Percentiles rank a stretch among this genome's conserved stretches.
Evolutionary conservation across 2,329 filamentous ascomycete species (phyloP).

Genomic region (Malbranchea zuffiana): DNA sequence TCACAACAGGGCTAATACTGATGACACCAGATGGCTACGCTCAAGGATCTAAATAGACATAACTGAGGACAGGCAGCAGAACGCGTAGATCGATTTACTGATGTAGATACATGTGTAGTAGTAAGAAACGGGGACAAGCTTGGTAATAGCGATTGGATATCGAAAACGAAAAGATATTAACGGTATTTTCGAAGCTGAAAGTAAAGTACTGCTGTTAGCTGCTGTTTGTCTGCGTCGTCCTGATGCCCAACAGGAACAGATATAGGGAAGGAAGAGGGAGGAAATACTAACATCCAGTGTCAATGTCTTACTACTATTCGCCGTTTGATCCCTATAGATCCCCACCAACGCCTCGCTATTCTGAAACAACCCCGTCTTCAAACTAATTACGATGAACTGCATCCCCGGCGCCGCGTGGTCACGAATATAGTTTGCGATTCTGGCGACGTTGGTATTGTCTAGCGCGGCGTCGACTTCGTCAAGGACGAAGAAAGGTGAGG

Average conservation of each 20-base stretch:
- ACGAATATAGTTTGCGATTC: constrained; percentile 91
- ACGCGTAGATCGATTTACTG: too few relatives aligned
- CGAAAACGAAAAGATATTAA: too few relatives aligned
- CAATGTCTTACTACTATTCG: constrained; percentile 82
- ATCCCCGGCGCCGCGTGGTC: constrained; percentile 92
- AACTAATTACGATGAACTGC: constrained; percentile 96
- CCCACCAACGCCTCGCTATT: constrained; percentile 92
- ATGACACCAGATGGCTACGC: too few relatives aligned
- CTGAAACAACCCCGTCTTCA: constrained; percentile 93
- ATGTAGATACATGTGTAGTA: too few relatives aligned
- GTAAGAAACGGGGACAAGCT: too few relatives aligned
- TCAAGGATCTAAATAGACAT: too few relatives aligned
- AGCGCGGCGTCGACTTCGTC: constrained; percentile 96
- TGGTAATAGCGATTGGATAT: too few relatives aligned
- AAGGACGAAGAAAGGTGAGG: constrained; percentile 91
- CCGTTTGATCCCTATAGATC: constrained; percentile 87
- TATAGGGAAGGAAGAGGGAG: constrained; percentile 3
- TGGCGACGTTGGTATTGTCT: constrained; percentile 94
- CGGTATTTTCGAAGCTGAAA: constrained; percentile 17
- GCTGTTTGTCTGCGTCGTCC: too few relatives aligned
- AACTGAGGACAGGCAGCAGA: too few relatives aligned
- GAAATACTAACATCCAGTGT: constrained; percentile 77
- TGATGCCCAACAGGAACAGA: too few relatives aligned
- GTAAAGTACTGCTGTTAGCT: too few relatives aligned
- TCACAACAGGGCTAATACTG: too few relatives aligned